Evolutionary conservation across 805 yeast species (phyloP).

Genomic region (Saccharomyces paradoxus): DNA sequence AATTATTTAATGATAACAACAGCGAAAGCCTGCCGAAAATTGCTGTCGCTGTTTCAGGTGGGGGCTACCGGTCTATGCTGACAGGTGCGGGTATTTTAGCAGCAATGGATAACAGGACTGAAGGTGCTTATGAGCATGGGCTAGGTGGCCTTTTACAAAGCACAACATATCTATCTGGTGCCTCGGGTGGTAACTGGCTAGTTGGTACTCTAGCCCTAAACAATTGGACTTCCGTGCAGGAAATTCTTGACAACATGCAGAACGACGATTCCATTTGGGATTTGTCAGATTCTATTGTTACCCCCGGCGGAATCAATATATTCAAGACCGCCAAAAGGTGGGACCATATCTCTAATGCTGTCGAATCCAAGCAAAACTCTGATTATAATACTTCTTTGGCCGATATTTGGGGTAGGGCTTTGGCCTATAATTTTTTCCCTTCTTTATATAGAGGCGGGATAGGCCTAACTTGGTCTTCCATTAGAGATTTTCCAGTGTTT

Average conservation of each 20-base stretch:
- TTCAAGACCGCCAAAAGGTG: constrained; percentile 46
- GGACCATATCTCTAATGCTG: constrained; percentile 45
- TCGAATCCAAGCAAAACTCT: constrained; percentile 48
- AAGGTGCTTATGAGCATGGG: constrained; percentile 44
- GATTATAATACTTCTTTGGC: constrained; percentile 62
- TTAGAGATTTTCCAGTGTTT: constrained; percentile 56
- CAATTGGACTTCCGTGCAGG: constrained; percentile 65
- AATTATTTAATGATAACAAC: constrained; percentile 9
- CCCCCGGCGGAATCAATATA: constrained; percentile 57
- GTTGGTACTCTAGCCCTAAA: constrained; percentile 62
- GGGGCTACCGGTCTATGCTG: constrained; percentile 87
- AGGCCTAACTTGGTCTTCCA: constrained; percentile 50
- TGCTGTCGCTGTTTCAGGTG: constrained; percentile 68
- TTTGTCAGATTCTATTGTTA: constrained; percentile 50
- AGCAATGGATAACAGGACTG: constrained; percentile 70
- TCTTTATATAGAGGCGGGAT: constrained; percentile 54
- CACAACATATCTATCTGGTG: constrained; percentile 63
- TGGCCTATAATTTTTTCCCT: constrained; percentile 67
- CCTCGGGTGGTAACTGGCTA: constrained; percentile 84
- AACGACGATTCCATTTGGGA: constrained; percentile 53
- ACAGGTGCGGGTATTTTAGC: constrained; percentile 77
- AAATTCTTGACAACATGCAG: constrained; percentile 36
- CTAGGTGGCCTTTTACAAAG: constrained; percentile 70
- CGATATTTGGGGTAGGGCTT: constrained; percentile 73
- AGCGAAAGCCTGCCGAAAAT: constrained; percentile 30